Conservation (phyloP, 2,329 filamentous ascomycete species). For the Uncinocarpus reesii region DNA sequence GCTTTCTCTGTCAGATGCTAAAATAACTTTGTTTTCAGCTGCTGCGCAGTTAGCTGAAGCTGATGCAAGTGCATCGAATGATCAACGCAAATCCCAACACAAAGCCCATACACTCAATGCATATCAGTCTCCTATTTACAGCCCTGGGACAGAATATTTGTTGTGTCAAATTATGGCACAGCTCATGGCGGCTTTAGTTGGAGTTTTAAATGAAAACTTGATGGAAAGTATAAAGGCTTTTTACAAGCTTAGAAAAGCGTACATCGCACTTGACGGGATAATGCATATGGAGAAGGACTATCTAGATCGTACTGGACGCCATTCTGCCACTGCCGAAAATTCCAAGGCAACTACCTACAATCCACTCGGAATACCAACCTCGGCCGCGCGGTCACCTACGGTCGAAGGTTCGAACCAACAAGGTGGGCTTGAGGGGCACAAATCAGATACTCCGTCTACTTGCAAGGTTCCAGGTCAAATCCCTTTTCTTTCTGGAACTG, state of each 20-base stretch:
- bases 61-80: constrained; percentile 64
- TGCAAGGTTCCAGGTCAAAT: background rate
- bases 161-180: constrained; percentile 76
- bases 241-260: constrained; percentile 85
- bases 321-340: background rate
- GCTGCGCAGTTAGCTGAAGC: constrained; percentile 60
- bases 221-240: constrained; percentile 87
- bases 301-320: constrained; percentile 23
- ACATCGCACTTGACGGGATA: constrained; percentile 68
- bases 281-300: constrained; percentile 61
- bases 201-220: constrained; percentile 81
- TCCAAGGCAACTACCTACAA: background rate
- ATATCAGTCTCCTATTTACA: constrained; percentile 57
- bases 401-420: no score
- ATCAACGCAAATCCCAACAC: constrained; percentile 64
- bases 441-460: background rate
- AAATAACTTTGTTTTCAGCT: constrained; percentile 39
- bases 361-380: background rate
- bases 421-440: background rate
- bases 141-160: constrained; percentile 75
- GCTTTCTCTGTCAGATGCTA: background rate
- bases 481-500: constrained; percentile 44
- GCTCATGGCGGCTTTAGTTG: constrained; percentile 79
- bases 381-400: no score
- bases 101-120: constrained; percentile 43